Percentiles rank a stretch among this genome's conserved stretches.
phyloP scores from a whole-genome alignment of 176 grass and related monocot species.

The Saccharum officinarum region DNA sequence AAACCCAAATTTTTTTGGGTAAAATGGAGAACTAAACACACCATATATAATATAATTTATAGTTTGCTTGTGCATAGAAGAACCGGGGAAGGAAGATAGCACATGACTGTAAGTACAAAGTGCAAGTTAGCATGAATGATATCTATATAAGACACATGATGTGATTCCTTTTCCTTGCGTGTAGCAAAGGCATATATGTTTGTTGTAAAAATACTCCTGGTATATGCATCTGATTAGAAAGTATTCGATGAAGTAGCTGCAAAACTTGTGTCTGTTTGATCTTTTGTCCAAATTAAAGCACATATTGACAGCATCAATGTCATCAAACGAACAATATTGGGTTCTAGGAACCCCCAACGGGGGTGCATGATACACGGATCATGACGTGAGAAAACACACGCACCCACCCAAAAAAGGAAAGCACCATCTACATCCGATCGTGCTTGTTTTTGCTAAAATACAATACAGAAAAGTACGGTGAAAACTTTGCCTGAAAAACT shows the following conservation, averaged over 20 bases:
- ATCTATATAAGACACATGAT: not conserved
- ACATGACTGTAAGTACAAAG: not conserved
- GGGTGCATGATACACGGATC: not conserved
- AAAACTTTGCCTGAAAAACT: conserved; percentile 2
- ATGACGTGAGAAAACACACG: conserved; percentile 5
- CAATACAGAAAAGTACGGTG: not conserved
- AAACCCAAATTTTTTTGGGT: too few species aligned
- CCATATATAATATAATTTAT: not conserved
- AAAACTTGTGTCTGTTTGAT: not conserved
- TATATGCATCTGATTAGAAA: not conserved
- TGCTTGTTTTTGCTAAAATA: not conserved
- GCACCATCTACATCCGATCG: not conserved
- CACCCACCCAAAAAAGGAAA: not conserved
- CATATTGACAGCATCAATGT: not conserved
- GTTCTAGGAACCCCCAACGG: not conserved
- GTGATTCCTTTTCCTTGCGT: not conserved
- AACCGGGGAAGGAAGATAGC: not conserved
- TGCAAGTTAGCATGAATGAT: not conserved
- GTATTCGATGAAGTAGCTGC: not conserved
- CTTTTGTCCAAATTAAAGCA: not conserved
- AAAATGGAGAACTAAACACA: too few species aligned
- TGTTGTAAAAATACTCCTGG: not conserved
- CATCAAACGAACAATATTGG: not conserved
- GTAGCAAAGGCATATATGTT: not conserved
- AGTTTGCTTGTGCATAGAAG: not conserved